Conservation (phyloP, 169 alveolate genomes). For the Eimeria acervulina region DNA sequence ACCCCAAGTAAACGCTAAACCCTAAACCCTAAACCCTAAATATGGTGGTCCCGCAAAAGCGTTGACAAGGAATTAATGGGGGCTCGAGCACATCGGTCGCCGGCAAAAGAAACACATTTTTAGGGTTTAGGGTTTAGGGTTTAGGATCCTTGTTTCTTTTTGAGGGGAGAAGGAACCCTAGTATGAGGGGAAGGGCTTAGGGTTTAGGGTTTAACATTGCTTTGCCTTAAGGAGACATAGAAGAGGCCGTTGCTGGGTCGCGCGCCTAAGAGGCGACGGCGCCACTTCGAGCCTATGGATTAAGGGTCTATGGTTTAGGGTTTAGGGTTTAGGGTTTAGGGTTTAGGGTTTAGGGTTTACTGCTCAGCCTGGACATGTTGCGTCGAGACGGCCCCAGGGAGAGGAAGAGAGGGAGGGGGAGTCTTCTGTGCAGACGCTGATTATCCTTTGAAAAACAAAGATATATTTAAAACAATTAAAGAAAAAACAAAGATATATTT, state of each 20-base stretch:
- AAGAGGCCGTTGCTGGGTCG: neutral
- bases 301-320: neutral
- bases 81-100: too few relatives aligned
- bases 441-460: neutral
- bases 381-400: neutral
- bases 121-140: neutral
- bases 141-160: neutral
- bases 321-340: neutral
- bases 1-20: too few relatives aligned
- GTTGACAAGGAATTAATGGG: neutral
- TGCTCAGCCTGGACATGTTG: neutral
- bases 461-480: too few relatives aligned
- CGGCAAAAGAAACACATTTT: too few relatives aligned
- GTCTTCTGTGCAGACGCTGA: neutral
- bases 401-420: neutral
- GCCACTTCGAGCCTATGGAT: neutral
- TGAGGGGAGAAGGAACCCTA: too few relatives aligned
- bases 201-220: too few relatives aligned
- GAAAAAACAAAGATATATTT: too few relatives aligned
- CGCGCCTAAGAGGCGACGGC: neutral
- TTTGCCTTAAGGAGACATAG: neutral
- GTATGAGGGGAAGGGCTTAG: too few relatives aligned
- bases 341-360: neutral
- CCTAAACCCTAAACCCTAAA: neutral
- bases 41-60: neutral